Evolutionary conservation across 1,284 basidiomycete species (phyloP), one percentile per base, ranked within the genome.

Genomic region (Kwoniella shivajii): DNA sequence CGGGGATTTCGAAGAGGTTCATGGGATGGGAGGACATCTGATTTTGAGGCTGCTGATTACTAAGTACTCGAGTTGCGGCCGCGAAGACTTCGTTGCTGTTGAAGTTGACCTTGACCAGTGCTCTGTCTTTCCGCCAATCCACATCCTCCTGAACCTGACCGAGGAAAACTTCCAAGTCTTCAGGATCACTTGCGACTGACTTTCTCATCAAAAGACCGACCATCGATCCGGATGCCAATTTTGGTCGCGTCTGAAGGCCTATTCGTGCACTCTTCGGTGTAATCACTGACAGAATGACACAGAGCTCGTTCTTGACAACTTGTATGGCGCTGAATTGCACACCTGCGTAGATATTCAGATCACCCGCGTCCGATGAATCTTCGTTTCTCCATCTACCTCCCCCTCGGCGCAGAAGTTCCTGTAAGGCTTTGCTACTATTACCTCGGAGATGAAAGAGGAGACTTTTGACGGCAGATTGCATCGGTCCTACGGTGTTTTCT

Each of bases 1-100:
- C 81, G 0, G 83, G 80, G 0, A 81, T 79, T 59, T 87, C 86
- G n/a, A 86, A 71, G 9, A 86, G 74, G 3, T 85, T 13, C 4
- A 3, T 59, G 48, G 13, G 52, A 16, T 34, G 45, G 36, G 47
- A 43, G 26, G 36, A 63, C 42, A 64, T 67, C 20, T 83, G 60
- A 24, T 75, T 68, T 30, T 79, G 73, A 77, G 16, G 83, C 61
- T 60, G 84, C 80, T 0, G 83, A 67, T 2, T 71, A 68, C 0
- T 79, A 68, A 64, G 39, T 24, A 42, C 18, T 86, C 83, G 51
- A 85, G n/a, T 84, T 66, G 86, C 85, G 3, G 76, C 72, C 26
- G 86, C 71, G 1, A 79, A 78, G 24, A 84, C 65, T 18, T 41
- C 46, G 20, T 55, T 29, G 14, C 18, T 36, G 29, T 30, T 31